Conservation (phyloP, 768 basidiomycete species). For the Rhizopogon rudus region DNA sequence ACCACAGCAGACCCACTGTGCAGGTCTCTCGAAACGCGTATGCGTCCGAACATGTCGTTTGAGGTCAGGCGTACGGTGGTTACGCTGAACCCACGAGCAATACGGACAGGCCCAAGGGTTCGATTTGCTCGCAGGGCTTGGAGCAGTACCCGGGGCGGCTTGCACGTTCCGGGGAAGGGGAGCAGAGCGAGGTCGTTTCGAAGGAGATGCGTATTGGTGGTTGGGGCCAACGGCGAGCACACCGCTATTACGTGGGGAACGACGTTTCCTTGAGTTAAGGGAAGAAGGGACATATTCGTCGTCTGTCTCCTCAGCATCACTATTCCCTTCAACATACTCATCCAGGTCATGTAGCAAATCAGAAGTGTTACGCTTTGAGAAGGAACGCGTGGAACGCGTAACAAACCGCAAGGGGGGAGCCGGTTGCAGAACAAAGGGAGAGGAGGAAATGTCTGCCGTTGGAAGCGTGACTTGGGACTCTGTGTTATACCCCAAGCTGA, state of each 20-base stretch:
- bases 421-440: not conserved
- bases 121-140: conserved; percentile 18
- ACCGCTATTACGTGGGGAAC: conserved; percentile 7
- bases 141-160: conserved; percentile 19
- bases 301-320: conserved; percentile 35
- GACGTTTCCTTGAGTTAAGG: conserved; percentile 30
- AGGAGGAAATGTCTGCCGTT: not conserved
- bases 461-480: not conserved
- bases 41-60: conserved; percentile 56
- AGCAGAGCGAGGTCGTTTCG: conserved; percentile 26
- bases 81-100: conserved; percentile 43
- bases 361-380: not conserved
- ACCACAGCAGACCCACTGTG: conserved; percentile 36
- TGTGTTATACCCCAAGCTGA: not conserved
- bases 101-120: conserved; percentile 41
- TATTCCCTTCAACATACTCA: conserved; percentile 30
- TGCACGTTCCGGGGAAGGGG: conserved; percentile 45
- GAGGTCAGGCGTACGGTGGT: conserved; percentile 52
- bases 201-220: not conserved
- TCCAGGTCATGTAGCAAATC: conserved; percentile 9
- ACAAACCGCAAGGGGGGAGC: conserved; percentile 1
- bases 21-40: conserved; percentile 29
- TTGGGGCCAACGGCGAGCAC: not conserved
- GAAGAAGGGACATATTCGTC: conserved; percentile 42
- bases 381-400: conserved; percentile 12